Base-by-base conservation (phyloP, 2,329 filamentous ascomycete genomes). In the Cladophialophora bantiana region DNA sequence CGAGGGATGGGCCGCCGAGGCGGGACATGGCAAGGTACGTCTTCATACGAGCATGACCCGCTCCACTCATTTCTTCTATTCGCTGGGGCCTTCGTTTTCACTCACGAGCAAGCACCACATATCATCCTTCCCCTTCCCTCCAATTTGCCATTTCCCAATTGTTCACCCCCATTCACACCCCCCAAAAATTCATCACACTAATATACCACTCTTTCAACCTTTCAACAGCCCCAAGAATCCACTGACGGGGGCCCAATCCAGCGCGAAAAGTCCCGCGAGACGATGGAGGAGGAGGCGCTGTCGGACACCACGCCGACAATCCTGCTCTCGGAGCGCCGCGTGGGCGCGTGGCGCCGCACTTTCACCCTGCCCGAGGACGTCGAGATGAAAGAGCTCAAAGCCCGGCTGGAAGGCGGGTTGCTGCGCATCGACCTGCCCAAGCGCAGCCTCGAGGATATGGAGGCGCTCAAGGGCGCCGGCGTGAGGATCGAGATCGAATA, bases 351-450 rank as follows among this genome's bases (percentile, higher is more conserved):
- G 67, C 62, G 69, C 53, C 69, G 69, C 59, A 71, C 67, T 1
- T 71, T 71, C 59, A 69, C 67, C 7, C 40, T 71, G 32, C 69
- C 69, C 59, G 64, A 69, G 9, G 69, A 71, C 40, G 67, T 71
- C 26, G 69, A 71, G 62, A 71, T 71, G 64, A 61, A 68, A 54
- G 67, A 69, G 40, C 59, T 71, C 58, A 71, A 69, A 45, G 69
- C 69, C 45, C 58, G 67, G 7, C 56, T 71, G 9, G 67, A 69
- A 2, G 69, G 64, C 36, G 69, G 69, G 7, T 36, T 71, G 59
- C 57, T 71, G 59, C 42, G 69, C 15, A 67, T 71, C 48, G 67
- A 69, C 38, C 20, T 71, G 31, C 69, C 69, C 9, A 71, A 71
- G 53, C 64, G 65, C n/a, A 70, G 68, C 18, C 32, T 70, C 36